phyloP scores from a whole-genome alignment of 2,329 filamentous ascomycete genomes.

The Tolypocladium cylindrosporum region DNA sequence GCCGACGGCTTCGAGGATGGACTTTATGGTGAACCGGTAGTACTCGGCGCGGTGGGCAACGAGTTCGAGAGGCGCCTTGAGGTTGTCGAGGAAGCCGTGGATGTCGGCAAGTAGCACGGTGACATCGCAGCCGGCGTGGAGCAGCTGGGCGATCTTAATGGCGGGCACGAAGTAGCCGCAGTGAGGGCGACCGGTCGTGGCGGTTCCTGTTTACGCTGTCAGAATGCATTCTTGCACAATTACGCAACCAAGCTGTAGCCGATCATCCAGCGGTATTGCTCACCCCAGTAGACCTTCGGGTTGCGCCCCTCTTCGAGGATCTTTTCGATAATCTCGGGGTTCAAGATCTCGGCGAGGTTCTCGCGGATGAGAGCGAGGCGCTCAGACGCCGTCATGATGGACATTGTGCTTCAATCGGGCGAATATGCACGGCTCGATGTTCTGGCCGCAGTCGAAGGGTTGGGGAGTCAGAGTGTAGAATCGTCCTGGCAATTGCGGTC shows the following conservation, averaged over 20 bases:
- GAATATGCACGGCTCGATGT: background rate
- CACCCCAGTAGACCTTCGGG: conserved; percentile 77
- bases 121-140: conserved; percentile 74
- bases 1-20: conserved; percentile 65
- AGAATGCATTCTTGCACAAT: background rate
- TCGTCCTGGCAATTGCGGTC: background rate
- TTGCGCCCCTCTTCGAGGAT: conserved; percentile 60
- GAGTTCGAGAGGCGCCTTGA: conserved; percentile 82
- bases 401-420: conserved; percentile 7
- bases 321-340: conserved; percentile 72
- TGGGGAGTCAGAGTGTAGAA: background rate
- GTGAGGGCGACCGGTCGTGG: conserved; percentile 80
- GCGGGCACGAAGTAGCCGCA: conserved; percentile 83
- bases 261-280: conserved; percentile 4
- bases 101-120: conserved; percentile 68
- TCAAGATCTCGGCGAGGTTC: conserved; percentile 74
- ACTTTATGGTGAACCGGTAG: conserved; percentile 68
- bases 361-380: conserved; percentile 67
- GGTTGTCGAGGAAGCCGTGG: conserved; percentile 70
- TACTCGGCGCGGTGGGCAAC: conserved; percentile 74
- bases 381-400: conserved; percentile 35
- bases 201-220: conserved; percentile 44
- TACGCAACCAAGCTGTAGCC: too few relatives aligned
- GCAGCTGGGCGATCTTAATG: conserved; percentile 82
- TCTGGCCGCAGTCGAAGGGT: background rate